Base-by-base conservation (phyloP, 257 asterid genomes). In the Fraxinus excelsior region DNA sequence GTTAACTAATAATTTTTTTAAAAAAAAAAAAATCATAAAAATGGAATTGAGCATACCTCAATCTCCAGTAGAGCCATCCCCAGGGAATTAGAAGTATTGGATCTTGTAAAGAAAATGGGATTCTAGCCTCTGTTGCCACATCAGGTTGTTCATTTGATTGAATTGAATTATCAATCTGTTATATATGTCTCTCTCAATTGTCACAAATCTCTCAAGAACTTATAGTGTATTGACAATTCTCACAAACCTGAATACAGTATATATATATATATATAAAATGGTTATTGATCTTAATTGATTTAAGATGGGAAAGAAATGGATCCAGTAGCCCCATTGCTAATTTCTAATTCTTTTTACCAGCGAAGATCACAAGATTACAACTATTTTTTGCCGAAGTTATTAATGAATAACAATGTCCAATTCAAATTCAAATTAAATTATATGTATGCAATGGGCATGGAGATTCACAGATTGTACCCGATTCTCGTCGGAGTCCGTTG, bases 401-500 rank as follows among this genome's bases (percentile, higher is more conserved):
- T 19, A 79, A 84, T 44, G 38, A 76, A 72, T 21, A 78, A 38
- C 29, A 58, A 62, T 46, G 40, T 34, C 84, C 42, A 28, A 74
- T 44, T 60, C 62, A 13, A 16, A 16, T 53, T 1, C 35, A 32
- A 32, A 32, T 32, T n/a, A 18, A 28, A 46, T 56, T 4, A 76
- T 25, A 74, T 21, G 8, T 6, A 56, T 25, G 28, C 38, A 58
- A 31, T 46, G n/a, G 49, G 31, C 26, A 42, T 7, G 79, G n/a
- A 16, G 51, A 70, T 46, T 31, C 44, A 12, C 31, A 68, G 46
- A 70, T 5, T 13, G 28, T 87, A 92, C 97, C 96, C 88, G 58
- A 94, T 93, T 84, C 97, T 85, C 13, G 97, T 93, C 23, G 97
- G 97, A 7, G 97, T 93, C 23, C 91, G 81, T 46, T 88, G 97